These are phyloP conservation scores for Castanospermum australe DNA, from an alignment of 306 rosid species.

Conservation along the genomic window DNA sequence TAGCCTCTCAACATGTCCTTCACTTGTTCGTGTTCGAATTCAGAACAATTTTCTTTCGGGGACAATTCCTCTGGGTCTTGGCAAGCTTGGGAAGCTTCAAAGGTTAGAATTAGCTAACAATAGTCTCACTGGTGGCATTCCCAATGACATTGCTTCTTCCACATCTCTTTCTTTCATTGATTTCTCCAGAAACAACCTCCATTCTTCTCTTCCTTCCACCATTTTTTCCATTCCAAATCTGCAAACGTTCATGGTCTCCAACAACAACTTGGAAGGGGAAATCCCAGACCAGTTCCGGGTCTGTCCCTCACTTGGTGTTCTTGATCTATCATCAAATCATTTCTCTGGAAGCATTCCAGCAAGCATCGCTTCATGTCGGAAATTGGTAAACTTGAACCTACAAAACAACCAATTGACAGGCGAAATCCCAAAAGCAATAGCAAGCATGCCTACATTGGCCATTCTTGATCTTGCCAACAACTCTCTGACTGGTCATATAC, in stretches of 20 bases:
- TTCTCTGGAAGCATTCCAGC: constrained; percentile 72
- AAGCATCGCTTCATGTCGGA: constrained; percentile 85
- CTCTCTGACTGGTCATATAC: constrained; percentile 80
- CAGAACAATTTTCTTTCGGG: constrained; percentile 82
- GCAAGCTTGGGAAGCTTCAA: constrained; percentile 78
- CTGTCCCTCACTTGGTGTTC: constrained; percentile 75
- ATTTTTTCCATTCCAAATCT: constrained; percentile 71
- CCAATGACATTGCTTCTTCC: constrained; percentile 70
- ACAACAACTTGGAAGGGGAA: constrained; percentile 65
- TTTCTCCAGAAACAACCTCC: constrained; percentile 66
- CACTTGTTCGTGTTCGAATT: constrained; percentile 83
- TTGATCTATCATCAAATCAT: constrained; percentile 77
- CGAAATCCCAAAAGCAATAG: constrained; percentile 67
- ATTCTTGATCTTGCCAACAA: constrained; percentile 88
- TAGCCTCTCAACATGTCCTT: constrained; percentile 60
- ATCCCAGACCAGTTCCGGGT: constrained; percentile 86
- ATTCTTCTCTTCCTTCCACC: constrained; percentile 77
- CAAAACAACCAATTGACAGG: constrained; percentile 72
- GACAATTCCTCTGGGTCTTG: constrained; percentile 72
- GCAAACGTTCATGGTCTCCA: constrained; percentile 70
- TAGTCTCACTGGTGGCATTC: constrained; percentile 81
- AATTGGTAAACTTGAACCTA: constrained; percentile 70
- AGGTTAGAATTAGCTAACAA: constrained; percentile 90
- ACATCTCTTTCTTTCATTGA: constrained; percentile 88
- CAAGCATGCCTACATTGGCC: constrained; percentile 81